Evolutionary conservation across 495 filamentous ascomycete genomes (phyloP), one percentile per base, ranked within the genome.

Genomic region (Barbatosphaeria neglecta): DNA sequence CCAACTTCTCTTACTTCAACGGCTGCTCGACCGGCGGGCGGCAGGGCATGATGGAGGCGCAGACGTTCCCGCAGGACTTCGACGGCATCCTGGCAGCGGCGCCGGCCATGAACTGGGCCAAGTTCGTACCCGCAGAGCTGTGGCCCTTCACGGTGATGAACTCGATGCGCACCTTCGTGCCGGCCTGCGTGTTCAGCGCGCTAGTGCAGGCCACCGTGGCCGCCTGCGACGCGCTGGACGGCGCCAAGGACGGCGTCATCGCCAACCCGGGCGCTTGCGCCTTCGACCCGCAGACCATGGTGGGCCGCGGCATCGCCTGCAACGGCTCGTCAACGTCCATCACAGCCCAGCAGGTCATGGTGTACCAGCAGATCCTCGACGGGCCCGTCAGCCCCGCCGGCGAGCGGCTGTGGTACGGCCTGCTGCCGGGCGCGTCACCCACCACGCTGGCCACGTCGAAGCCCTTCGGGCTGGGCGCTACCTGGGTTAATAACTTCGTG

Each of bases 11-110:
- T 37, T 76, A 74, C 52, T 74, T 63, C 48, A 49, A 56, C 18
- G 72, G 72, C 37, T 76, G 69, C 54, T 70, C 66, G 13, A 70
- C 68, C 10, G 72, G 72, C 38, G 72, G 72, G 2, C 59, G 66
- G 3, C 70, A 75, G 51, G 69, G 68, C 13, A 44, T 69, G 22
- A 67, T 61, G 33, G 53, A 61, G 22, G 63, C 65, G 5, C 59
- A 73, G 53, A 48, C 50, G 25, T 73, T 61, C 39, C 70, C 70
- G 2, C 60, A 68, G 15, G 66, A 71, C 46, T 70, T 78, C 47
- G 76, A 83, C 54, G 79, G 79, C 23, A 72, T 83, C 6, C 58
- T 80, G 24, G 75, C 74, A 6, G 75, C 71, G 10, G 66, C 77
- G 6, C 76, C 57, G 46, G 64, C 49, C 37, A 62, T 48, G 48